Evolutionary conservation across 441 rosid genomes (phyloP).

Genomic region (Isatis lusitanica): DNA sequence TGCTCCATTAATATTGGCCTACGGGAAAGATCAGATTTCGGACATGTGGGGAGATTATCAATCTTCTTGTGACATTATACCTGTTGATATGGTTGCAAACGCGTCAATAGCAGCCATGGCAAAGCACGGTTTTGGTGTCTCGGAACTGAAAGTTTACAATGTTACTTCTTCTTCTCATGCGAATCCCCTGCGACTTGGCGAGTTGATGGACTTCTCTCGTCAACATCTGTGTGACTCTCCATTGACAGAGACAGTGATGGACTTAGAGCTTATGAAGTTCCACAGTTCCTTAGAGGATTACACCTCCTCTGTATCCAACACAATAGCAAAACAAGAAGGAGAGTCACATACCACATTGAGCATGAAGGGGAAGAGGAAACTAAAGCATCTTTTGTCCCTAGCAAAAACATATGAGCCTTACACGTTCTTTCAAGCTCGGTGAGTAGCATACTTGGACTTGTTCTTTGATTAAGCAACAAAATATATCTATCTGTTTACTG

Average conservation of each 20-base stretch:
- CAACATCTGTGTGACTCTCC: constrained; percentile 35
- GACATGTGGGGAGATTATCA: constrained; percentile 28
- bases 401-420: constrained; percentile 26
- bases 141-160: constrained; percentile 38
- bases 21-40: constrained; percentile 39
- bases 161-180: constrained; percentile 35
- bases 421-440: constrained; percentile 25
- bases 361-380: constrained; percentile 8
- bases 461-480: background rate
- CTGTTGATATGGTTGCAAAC: constrained; percentile 32
- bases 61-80: constrained; percentile 16
- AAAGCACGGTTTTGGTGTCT: background rate
- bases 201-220: constrained; percentile 12
- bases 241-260: constrained; percentile 3
- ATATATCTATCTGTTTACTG: background rate
- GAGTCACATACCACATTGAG: background rate
- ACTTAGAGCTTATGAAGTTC: constrained; percentile 22
- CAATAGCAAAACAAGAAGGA: background rate
- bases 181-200: constrained; percentile 36
- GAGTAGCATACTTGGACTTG: background rate
- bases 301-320: constrained; percentile 15
- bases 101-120: constrained; percentile 35
- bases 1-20: constrained; percentile 37
- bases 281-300: constrained; percentile 29
- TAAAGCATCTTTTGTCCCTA: background rate